phyloP scores from a whole-genome alignment of 306 rosid species.

The Mimosa bimucronata region DNA sequence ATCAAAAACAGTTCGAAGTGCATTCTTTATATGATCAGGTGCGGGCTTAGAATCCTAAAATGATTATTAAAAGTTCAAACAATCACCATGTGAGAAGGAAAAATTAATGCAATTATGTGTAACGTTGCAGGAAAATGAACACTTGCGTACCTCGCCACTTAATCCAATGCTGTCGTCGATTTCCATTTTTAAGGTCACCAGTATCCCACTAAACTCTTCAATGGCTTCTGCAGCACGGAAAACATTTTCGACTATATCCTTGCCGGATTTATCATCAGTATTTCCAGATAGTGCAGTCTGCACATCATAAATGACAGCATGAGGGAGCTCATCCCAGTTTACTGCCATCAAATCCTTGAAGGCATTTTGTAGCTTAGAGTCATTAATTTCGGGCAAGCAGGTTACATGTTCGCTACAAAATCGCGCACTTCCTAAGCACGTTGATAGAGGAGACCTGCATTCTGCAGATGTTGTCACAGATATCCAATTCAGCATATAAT shows the following conservation, averaged over 20 bases:
- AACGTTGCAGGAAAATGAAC: constrained; percentile 2
- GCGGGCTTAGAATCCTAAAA: constrained; percentile 68
- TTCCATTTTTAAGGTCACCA: constrained; percentile 70
- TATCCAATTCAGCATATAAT: constrained; percentile 32
- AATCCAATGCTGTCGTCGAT: constrained; percentile 80
- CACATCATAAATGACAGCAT: constrained; percentile 47
- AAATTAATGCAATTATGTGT: constrained; percentile 9
- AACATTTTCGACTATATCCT: constrained; percentile 66
- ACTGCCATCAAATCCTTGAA: constrained; percentile 90
- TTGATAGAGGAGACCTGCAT: constrained; percentile 55
- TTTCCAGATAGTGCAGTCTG: constrained; percentile 65
- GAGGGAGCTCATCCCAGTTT: constrained; percentile 68
- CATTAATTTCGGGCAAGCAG: constrained; percentile 65
- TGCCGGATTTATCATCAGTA: constrained; percentile 72
- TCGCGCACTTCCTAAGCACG: constrained; percentile 55
- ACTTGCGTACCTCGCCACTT: constrained; percentile 76
- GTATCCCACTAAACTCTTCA: constrained; percentile 80
- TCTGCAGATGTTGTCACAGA: constrained; percentile 48
- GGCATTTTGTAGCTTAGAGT: constrained; percentile 57
- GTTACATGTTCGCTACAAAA: constrained; percentile 60
- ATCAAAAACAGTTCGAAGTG: constrained; percentile 55
- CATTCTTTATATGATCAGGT: constrained; percentile 63
- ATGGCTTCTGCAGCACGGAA: constrained; percentile 80
- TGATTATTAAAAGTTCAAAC: constrained; percentile 36
- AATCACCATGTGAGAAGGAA: background rate